Evolutionary conservation across 2,329 filamentous ascomycete genomes (phyloP).

Genomic region (Trichophyton verrucosum): DNA sequence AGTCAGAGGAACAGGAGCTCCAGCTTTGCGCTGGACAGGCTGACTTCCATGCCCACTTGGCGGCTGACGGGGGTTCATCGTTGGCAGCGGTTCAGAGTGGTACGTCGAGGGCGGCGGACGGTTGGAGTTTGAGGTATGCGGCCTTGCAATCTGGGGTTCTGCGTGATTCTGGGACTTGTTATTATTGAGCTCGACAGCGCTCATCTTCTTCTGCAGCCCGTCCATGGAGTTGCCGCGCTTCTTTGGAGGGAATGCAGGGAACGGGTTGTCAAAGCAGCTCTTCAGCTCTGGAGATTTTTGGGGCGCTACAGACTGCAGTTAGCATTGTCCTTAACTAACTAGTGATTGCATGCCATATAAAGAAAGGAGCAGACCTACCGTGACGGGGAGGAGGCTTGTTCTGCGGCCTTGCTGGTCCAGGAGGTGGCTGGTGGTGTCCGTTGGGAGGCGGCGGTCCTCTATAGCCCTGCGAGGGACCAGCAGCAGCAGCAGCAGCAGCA

Average conservation of each 20-base stretch:
- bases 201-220: conserved; percentile 28
- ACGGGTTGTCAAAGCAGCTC: conserved; percentile 38
- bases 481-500: conserved; percentile 7
- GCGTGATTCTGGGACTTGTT: conserved; percentile 18
- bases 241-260: conserved; percentile 31
- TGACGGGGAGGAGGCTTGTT: too few species aligned
- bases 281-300: neutral
- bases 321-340: too few species aligned
- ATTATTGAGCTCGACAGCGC: conserved; percentile 26
- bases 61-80: neutral
- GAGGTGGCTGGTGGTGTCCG: conserved; percentile 16
- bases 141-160: conserved; percentile 18
- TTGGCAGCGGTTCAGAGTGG: conserved; percentile 11
- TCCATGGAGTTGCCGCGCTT: conserved; percentile 25
- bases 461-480: conserved; percentile 10
- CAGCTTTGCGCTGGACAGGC: neutral
- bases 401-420: conserved; percentile 6
- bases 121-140: conserved; percentile 30
- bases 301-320: too few species aligned
- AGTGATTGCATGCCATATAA: too few species aligned
- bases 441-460: conserved; percentile 18
- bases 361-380: too few species aligned
- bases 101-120: conserved; percentile 22
- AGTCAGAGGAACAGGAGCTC: neutral
- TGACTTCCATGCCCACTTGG: neutral